Evolutionary conservation across 495 filamentous ascomycete species (phyloP), one percentile per base, ranked within the genome.

Genomic region (Daldinia vernicosa): DNA sequence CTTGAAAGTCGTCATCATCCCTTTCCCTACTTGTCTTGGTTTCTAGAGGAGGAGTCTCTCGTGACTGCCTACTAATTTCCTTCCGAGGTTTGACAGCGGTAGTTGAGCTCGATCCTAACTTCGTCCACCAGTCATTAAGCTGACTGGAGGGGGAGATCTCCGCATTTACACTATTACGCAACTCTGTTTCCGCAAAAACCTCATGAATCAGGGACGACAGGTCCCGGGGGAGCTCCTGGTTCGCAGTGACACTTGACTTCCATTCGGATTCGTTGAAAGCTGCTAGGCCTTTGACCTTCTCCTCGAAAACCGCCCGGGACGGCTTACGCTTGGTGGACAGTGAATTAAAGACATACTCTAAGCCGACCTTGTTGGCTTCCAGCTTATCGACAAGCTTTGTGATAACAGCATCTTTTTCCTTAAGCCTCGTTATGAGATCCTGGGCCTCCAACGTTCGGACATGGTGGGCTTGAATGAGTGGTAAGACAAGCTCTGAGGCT

Each of bases 331-430:
- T 87, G 9, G 86, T 84, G 3, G 86, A 82, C 19, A 88, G 85
- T 15, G 88, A 85, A 15, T 90, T 91, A 79, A 97, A 93, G 2
- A 94, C 83, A 24, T 86, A 82, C 14, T 88, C 87, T 5, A 95
- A 78, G 30, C 93, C 91, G 1, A 87, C 83, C 1, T 89, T 87
- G 51, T 88, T 85, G 0, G 87, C 81, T 63, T 93, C 91, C n/a
- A 95, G 81, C 71, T 92, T 93, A 76, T 96, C 93, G 8, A 92
- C 81, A 24, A 97, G 74, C 64, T 89, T 92, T 17, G 84, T 82
- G 63, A 97, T 92, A 17, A 93, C 85, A 71, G 82, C 86, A 77
- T 97, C 94, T 78, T 97, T 97, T 35, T 94, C 89, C 64, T 83
- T 84, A 9, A 97, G 73, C 26, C 84, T 82, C 7, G 84, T 76